A percentile compares a stretch with the other conserved stretches of the same genome.
Evolutionary conservation across 345 rosid species (phyloP).

Genomic region (Mangifera indica): DNA sequence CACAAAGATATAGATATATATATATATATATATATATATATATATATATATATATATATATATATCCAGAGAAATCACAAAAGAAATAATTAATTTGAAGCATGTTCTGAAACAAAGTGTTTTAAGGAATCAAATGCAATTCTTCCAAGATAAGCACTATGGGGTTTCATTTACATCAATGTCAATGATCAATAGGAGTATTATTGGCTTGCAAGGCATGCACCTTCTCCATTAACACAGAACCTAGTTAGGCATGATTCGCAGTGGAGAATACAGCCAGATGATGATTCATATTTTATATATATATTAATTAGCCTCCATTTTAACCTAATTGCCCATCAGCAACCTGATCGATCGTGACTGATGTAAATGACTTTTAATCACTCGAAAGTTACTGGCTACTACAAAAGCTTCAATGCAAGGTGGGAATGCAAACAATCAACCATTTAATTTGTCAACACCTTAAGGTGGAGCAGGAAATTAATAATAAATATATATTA

Average conservation of each 20-base stretch:
- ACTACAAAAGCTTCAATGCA: background rate
- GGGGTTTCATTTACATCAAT: conserved; percentile 2
- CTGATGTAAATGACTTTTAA: background rate
- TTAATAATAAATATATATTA: no score
- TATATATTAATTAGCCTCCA: no score
- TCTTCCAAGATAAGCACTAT: conserved; percentile 12
- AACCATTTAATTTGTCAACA: background rate
- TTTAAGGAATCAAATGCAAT: conserved; percentile 24
- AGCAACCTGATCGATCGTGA: background rate
- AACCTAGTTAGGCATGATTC: conserved; percentile 17
- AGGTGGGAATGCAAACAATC: background rate
- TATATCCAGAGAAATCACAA: background rate
- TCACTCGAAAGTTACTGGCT: background rate
- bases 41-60: no score
- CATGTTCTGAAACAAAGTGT: conserved; percentile 24
- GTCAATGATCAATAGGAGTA: background rate
- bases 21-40: no score
- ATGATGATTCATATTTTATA: conserved; percentile 4
- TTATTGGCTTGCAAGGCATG: conserved; percentile 21
- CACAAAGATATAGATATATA: no score
- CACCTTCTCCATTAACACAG: conserved; percentile 22
- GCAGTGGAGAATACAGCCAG: conserved; percentile 26
- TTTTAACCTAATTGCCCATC: conserved; percentile 3
- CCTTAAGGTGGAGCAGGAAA: background rate
- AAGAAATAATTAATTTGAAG: background rate